Conservation (phyloP, 2,329 filamentous ascomycete genomes). For the Mollisia scopiformis region DNA sequence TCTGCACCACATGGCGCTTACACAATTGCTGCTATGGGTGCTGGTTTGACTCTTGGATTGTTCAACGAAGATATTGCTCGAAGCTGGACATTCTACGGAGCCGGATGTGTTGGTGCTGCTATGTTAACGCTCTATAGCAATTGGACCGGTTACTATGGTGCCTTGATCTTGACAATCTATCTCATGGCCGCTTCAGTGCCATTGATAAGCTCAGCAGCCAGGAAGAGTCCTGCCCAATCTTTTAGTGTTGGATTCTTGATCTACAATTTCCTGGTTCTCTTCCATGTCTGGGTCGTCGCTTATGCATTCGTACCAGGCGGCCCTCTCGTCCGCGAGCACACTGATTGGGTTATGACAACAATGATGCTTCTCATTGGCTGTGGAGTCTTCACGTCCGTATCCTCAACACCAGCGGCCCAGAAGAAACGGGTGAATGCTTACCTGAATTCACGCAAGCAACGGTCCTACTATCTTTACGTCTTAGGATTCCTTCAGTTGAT, state of each 20-base stretch:
- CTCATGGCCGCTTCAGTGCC: constrained; percentile 78
- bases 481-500: constrained; percentile 79
- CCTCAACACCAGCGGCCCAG: constrained; percentile 41
- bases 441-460: constrained; percentile 49
- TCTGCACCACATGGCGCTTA: constrained; percentile 87
- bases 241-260: constrained; percentile 89
- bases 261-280: constrained; percentile 94
- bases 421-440: constrained; percentile 35
- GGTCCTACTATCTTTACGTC: constrained; percentile 71
- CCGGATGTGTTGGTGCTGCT: constrained; percentile 79
- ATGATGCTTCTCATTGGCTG: constrained; percentile 85
- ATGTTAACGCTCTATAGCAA: constrained; percentile 76
- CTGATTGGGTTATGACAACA: constrained; percentile 90
- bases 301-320: constrained; percentile 98
- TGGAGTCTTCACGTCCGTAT: constrained; percentile 76
- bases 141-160: constrained; percentile 92
- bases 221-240: constrained; percentile 74
- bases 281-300: constrained; percentile 97
- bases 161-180: constrained; percentile 74
- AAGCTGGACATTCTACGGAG: constrained; percentile 78
- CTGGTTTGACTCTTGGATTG: constrained; percentile 76
- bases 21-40: constrained; percentile 85
- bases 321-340: constrained; percentile 88
- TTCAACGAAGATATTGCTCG: constrained; percentile 70
- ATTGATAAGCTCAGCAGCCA: constrained; percentile 75